Evolutionary conservation across 371 early-diverging fungal genomes (phyloP), one percentile per base, ranked within the genome.

Genomic region (Conidiobolus incongruus): DNA sequence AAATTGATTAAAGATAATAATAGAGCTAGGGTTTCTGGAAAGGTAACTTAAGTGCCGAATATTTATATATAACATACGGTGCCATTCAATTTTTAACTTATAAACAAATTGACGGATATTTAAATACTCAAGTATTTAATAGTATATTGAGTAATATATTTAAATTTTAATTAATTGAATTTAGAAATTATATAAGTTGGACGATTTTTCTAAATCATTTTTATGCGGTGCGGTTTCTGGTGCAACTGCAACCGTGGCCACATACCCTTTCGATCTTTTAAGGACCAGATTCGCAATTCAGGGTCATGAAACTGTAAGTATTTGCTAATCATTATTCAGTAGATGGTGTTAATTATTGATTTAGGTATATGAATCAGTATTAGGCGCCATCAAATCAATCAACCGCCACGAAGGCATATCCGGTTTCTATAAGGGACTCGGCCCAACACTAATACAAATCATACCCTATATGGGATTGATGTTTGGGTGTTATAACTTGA

Each of bases 221-320:
- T 36, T 72, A 3, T 54, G 65, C 33, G 81, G 85, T 7, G 84
- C 81, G 22, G 36, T 71, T 24, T 77, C 88, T 0, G 93, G 88
- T 5, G 56, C 61, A 17, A 34, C 66, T 4, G 90, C 91, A 3
- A 92, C 94, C 7, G 47, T 73, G 0, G 49, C 55, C 0, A 86
- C 94, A 7, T 94, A 90, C 60, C 93, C 95, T 10, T 75, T 94
- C 41, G 95, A 94, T 62, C 61, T 93, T 15, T 57, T 94, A 29
- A 68, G 95, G 38, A 94, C 95, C 1, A 63, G 90, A 23, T 93
- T 92, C 59, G 85, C 89, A 3, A 66, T 68, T n/a, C 86, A 87
- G 51, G 74, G 72, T 21, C 50, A 59, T 20, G 48, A 50, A 16
- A 67, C 65, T 58, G 68, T 65, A 59, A 33, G 15, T n/a, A 4